These are phyloP conservation scores for Aspergillus fumigatiaffinis DNA, from an alignment of 2,329 filamentous ascomycete genomes.

Conservation along the genomic window DNA sequence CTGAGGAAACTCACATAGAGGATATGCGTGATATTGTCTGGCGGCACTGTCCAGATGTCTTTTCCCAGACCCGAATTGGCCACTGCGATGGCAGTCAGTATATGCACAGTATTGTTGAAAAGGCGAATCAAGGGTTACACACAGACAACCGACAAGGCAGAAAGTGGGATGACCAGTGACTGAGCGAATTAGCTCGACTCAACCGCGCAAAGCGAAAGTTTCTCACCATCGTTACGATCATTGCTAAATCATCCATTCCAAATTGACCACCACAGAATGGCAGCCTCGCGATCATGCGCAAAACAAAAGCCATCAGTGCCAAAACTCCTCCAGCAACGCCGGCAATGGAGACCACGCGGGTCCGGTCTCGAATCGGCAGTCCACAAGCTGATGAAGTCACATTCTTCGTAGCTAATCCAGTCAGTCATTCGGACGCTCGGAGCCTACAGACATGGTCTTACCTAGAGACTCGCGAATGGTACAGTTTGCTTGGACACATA, in stretches of 20 bases:
- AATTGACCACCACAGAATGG: constrained; percentile 32
- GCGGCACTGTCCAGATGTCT: constrained; percentile 45
- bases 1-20: constrained; percentile 30
- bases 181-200: constrained; percentile 1
- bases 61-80: constrained; percentile 39
- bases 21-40: constrained; percentile 41
- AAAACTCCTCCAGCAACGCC: constrained; percentile 34
- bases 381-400: constrained; percentile 37
- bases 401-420: constrained; percentile 38
- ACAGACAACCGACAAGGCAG: constrained; percentile 24
- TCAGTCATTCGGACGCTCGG: constrained; percentile 5
- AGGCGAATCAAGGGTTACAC: constrained; percentile 5
- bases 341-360: constrained; percentile 25
- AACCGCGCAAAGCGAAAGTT: background rate
- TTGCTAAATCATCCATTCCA: constrained; percentile 40
- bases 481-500: constrained; percentile 34
- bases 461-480: constrained; percentile 37
- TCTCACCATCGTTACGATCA: constrained; percentile 29
- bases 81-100: constrained; percentile 25
- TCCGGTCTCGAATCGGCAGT: constrained; percentile 35
- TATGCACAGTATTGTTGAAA: background rate
- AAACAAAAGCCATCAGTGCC: constrained; percentile 30
- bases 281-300: constrained; percentile 37
- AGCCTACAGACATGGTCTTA: constrained; percentile 12
- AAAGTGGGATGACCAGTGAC: constrained; percentile 20